Evolutionary conservation across 352 stramenopile genomes (phyloP).

Genomic region (Globisporangium canariense): DNA sequence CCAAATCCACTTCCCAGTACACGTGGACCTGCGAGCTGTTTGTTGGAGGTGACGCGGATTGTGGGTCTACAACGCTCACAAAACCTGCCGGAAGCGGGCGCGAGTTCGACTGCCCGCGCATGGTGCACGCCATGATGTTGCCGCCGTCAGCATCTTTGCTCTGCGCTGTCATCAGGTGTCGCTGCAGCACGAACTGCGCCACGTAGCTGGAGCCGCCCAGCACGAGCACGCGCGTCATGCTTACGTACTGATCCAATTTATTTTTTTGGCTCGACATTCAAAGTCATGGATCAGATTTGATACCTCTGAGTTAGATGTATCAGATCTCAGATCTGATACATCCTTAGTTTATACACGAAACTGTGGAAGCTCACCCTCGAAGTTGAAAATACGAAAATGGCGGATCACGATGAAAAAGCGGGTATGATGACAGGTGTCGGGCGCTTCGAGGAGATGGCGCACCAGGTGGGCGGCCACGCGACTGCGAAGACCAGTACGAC

Average conservation of each 20-base stretch:
- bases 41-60: background rate
- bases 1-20: constrained; percentile 42
- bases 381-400: constrained; percentile 8
- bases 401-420: constrained; percentile 2
- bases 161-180: constrained; percentile 10
- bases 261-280: too few relatives aligned
- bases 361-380: background rate
- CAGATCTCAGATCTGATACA: too few relatives aligned
- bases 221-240: constrained; percentile 36
- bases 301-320: background rate
- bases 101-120: constrained; percentile 18
- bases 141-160: background rate
- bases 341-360: background rate
- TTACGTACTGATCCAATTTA: too few relatives aligned
- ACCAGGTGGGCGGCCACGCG: constrained; percentile 79
- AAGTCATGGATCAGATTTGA: background rate
- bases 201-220: constrained; percentile 64
- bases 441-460: constrained; percentile 48
- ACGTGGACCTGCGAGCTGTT: constrained; percentile 25
- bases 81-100: constrained; percentile 30
- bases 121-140: constrained; percentile 34
- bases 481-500: constrained; percentile 58
- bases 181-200: constrained; percentile 54
- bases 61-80: background rate
- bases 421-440: constrained; percentile 1